A percentile compares a stretch with the other conserved stretches of the same genome.
These are phyloP conservation scores for Thoreauomyces humboldtii DNA, from an alignment of 192 early-diverging fungal species.

Conservation along the genomic window DNA sequence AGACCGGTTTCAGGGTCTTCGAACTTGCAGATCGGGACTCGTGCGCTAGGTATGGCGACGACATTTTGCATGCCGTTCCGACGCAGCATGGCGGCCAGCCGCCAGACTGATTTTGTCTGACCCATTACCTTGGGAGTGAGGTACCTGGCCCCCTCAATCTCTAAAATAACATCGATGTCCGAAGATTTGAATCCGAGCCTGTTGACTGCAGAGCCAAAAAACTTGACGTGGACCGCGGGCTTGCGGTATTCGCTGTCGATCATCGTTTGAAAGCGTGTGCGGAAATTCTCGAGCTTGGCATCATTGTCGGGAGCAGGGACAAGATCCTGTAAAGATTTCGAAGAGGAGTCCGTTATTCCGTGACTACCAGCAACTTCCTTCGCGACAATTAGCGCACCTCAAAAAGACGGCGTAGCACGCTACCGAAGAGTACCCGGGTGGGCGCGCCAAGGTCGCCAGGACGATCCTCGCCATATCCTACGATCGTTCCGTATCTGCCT, in stretches of 20 bases:
- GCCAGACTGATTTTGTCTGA: conserved; percentile 30
- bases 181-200: conserved; percentile 37
- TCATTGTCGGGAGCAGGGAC: too few relatives aligned
- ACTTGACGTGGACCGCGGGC: not conserved
- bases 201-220: conserved; percentile 48
- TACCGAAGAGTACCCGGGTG: too few relatives aligned
- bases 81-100: conserved; percentile 24
- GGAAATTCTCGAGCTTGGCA: not conserved
- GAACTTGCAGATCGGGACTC: conserved; percentile 53
- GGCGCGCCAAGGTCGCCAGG: too few relatives aligned
- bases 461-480: too few relatives aligned
- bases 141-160: not conserved
- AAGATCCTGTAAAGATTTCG: too few relatives aligned
- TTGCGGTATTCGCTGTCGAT: not conserved
- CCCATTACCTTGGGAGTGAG: not conserved
- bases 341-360: too few relatives aligned
- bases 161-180: conserved; percentile 40
- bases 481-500: too few relatives aligned
- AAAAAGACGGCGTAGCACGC: too few relatives aligned
- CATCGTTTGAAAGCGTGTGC: not conserved
- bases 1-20: conserved; percentile 28
- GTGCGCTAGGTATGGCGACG: conserved; percentile 28
- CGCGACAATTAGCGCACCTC: too few relatives aligned
- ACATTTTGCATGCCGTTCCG: conserved; percentile 38
- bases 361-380: too few relatives aligned